Conservation (phyloP, 257 asterid genomes). For the Marsdenia floribunda region DNA sequence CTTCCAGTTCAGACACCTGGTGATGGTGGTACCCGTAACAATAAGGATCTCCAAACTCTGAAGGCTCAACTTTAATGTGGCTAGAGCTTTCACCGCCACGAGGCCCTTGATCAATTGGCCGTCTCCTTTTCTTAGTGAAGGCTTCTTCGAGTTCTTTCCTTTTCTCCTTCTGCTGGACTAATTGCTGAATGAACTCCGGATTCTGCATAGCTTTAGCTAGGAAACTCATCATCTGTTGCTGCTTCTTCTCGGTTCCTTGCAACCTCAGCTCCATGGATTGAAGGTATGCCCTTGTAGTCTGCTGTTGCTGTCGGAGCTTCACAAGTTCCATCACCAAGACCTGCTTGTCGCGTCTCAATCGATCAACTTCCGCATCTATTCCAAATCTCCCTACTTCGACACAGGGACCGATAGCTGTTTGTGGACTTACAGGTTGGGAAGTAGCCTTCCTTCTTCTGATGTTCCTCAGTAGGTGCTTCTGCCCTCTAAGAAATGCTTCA, state of each 20-base stretch:
- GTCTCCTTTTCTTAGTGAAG: constrained; percentile 42
- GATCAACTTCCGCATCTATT: constrained; percentile 43
- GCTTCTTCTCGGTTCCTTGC: constrained; percentile 61
- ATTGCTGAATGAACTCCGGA: constrained; percentile 57
- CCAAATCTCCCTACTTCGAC: constrained; percentile 61
- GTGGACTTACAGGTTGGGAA: constrained; percentile 24
- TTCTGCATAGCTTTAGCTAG: constrained; percentile 75
- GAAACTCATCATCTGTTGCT: constrained; percentile 88
- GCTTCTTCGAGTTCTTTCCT: constrained; percentile 56
- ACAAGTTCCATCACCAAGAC: constrained; percentile 47
- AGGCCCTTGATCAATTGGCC: constrained; percentile 48
- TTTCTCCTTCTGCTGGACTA: constrained; percentile 56
- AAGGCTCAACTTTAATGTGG: constrained; percentile 40
- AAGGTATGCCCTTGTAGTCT: constrained; percentile 38
- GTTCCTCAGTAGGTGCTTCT: constrained; percentile 50
- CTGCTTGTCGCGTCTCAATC: constrained; percentile 56
- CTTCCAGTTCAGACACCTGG: constrained; percentile 69
- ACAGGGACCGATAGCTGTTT: constrained; percentile 36
- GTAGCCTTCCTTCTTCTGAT: constrained; percentile 55
- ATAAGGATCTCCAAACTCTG: constrained; percentile 30
- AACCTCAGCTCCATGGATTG: constrained; percentile 58
- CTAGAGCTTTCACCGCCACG: constrained; percentile 4
- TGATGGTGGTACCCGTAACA: constrained; percentile 10
- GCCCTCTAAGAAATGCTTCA: constrained; percentile 59
- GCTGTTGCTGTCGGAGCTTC: constrained; percentile 66